These are phyloP conservation scores for Ganoderma lingzhi DNA, from an alignment of 1,284 basidiomycete genomes.

Conservation along the genomic window DNA sequence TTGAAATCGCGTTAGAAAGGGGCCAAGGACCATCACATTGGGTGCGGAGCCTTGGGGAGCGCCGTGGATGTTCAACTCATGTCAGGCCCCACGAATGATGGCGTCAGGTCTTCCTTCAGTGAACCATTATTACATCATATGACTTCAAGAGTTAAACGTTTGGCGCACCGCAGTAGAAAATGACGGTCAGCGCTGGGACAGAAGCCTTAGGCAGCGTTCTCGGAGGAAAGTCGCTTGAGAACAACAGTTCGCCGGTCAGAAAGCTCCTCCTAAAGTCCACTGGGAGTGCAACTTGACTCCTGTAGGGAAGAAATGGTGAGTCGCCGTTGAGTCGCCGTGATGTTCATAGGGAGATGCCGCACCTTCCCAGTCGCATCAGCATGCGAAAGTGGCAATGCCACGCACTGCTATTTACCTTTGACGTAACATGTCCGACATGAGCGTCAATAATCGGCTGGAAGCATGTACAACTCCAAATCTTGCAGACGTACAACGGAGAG, in stretches of 20 bases:
- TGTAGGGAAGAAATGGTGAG: neutral
- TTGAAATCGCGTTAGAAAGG: constrained; percentile 41
- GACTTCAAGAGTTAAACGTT: neutral
- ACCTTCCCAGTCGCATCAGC: neutral
- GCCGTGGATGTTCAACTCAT: too few relatives aligned
- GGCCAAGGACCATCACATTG: constrained; percentile 15
- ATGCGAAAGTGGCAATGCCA: neutral
- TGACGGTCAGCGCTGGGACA: neutral
- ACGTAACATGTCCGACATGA: neutral
- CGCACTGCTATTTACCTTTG: neutral
- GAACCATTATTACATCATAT: neutral
- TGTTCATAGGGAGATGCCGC: neutral
- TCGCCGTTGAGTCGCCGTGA: neutral
- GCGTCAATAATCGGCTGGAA: neutral
- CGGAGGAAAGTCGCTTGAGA: neutral
- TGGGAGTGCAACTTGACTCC: neutral
- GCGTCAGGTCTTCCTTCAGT: neutral
- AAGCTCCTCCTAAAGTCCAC: neutral
- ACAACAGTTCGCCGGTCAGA: neutral
- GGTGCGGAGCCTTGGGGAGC: neutral
- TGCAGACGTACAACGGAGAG: neutral
- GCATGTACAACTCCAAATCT: neutral
- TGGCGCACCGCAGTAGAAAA: neutral
- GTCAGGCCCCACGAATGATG: neutral
- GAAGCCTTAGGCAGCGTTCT: neutral